phyloP scores from a whole-genome alignment of 805 yeast genomes.

The Yamadazyma akitaensis region DNA sequence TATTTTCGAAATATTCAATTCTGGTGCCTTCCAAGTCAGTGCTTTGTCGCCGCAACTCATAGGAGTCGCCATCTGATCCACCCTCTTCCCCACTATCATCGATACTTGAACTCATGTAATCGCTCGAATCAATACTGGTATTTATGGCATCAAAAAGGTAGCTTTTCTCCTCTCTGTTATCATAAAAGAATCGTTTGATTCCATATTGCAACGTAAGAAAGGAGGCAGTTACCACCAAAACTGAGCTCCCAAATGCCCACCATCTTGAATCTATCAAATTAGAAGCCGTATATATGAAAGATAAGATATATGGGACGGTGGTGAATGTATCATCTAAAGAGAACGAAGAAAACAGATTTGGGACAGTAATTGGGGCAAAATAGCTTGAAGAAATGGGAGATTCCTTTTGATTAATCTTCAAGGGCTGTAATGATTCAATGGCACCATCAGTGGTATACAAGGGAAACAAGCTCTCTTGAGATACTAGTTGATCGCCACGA shows the following conservation, averaged over 20 bases:
- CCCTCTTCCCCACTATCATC: not conserved
- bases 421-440: no score
- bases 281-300: not conserved
- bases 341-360: not conserved
- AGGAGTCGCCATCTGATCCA: not conserved
- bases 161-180: not conserved
- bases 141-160: not conserved
- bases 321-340: not conserved
- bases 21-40: slow-evolving; percentile 6
- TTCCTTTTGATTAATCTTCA: not conserved
- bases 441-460: not conserved
- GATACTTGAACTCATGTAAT: not conserved
- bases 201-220: not conserved
- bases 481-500: not conserved
- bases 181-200: not conserved
- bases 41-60: slow-evolving; percentile 5
- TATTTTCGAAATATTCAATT: slow-evolving; percentile 1
- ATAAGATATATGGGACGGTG: not conserved
- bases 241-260: not conserved
- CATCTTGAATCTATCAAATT: not conserved
- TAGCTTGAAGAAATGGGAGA: not conserved
- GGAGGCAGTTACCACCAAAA: not conserved
- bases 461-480: not conserved
- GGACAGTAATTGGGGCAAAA: not conserved
- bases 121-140: not conserved